Base-by-base conservation (phyloP, 495 filamentous ascomycete genomes). In the Penicillium parvum region DNA sequence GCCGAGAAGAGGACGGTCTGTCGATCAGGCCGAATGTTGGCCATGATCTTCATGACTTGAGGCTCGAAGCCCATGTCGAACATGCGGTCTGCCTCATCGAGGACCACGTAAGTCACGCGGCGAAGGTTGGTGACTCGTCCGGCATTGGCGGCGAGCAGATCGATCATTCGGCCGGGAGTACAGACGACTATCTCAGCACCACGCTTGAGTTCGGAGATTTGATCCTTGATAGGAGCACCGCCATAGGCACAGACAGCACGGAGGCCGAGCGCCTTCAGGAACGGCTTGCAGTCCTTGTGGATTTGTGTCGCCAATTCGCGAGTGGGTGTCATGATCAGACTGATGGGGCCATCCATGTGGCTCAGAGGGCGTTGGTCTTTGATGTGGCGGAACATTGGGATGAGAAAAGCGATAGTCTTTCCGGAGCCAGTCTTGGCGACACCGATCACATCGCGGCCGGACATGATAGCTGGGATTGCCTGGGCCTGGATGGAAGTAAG, bases 11-110 rank as follows among this genome's bases (percentile, higher is more conserved):
- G 71, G 14, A 97, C 88, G 0, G 89, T 95, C 60, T 99, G 94
- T 11, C 86, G 82, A 55, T 96, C 83, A 0, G 92, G 90, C 30
- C 94, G 83, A 46, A 95, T 84, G 55, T 92, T 95, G 46, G 75
- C 78, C 53, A 97, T 78, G 42, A 99, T 90, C 63, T 95, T 96
- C 85, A 91, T 92, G 33, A 99, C 89, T 55, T 97, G 94, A 1
- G 91, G 91, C 63, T 96, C 91, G 47, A 99, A 97, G 4, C 94
- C 94, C 94, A 99, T 96, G 60, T 99, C 94, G 53, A 96, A 97
- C 94, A 99, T 99, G 32, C 94, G 83, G 55, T 99, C 94, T 14
- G 94, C 94, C 63, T 99, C 94, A 55, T 99, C 94, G 23, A 99
- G 76, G 11, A 97, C 92, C 11, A 95, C 75, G 54, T 96, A 97